These are phyloP conservation scores for Pythium scleroteichum DNA, from an alignment of 352 stramenopile species.

Conservation along the genomic window DNA sequence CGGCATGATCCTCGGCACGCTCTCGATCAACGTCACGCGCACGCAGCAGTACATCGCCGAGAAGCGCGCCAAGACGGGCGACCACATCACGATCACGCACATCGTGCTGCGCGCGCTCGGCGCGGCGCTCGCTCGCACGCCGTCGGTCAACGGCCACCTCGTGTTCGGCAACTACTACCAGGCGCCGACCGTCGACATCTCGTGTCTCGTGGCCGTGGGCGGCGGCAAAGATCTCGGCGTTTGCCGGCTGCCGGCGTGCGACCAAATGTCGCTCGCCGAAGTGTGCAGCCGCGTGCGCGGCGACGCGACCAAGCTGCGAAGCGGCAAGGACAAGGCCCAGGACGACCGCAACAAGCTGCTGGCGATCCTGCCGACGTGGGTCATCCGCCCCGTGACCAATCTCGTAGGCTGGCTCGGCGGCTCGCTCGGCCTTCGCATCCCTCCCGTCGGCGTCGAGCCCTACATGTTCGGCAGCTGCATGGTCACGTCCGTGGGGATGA, in stretches of 20 bases:
- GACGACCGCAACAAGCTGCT: slow-evolving; percentile 68
- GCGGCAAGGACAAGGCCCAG: slow-evolving; percentile 57
- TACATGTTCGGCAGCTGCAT: slow-evolving; percentile 77
- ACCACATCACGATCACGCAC: slow-evolving; percentile 71
- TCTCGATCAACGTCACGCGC: slow-evolving; percentile 70
- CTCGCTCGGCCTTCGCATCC: slow-evolving; percentile 52
- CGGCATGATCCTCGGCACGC: slow-evolving; percentile 67
- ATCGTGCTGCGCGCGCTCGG: slow-evolving; percentile 62
- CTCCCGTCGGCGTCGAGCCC: slow-evolving; percentile 53
- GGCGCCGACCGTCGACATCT: slow-evolving; percentile 62
- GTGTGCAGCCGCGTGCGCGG: slow-evolving; percentile 45
- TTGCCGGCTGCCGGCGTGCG: slow-evolving; percentile 41
- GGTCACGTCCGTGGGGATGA: slow-evolving; percentile 74
- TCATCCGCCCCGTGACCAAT: slow-evolving; percentile 57
- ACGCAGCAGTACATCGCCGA: slow-evolving; percentile 60
- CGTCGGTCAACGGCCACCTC: slow-evolving; percentile 71
- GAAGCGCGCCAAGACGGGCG: slow-evolving; percentile 43
- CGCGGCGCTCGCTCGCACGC: slow-evolving; percentile 46
- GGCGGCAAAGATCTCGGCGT: slow-evolving; percentile 65
- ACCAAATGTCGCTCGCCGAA: slow-evolving; percentile 63
- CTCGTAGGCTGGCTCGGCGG: slow-evolving; percentile 66
- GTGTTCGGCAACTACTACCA: slow-evolving; percentile 73
- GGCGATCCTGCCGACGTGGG: slow-evolving; percentile 50
- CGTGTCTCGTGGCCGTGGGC: slow-evolving; percentile 59
- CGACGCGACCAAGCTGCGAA: slow-evolving; percentile 52